Evolutionary conservation across 345 rosid species (phyloP).

Genomic region (Salix dunnii): DNA sequence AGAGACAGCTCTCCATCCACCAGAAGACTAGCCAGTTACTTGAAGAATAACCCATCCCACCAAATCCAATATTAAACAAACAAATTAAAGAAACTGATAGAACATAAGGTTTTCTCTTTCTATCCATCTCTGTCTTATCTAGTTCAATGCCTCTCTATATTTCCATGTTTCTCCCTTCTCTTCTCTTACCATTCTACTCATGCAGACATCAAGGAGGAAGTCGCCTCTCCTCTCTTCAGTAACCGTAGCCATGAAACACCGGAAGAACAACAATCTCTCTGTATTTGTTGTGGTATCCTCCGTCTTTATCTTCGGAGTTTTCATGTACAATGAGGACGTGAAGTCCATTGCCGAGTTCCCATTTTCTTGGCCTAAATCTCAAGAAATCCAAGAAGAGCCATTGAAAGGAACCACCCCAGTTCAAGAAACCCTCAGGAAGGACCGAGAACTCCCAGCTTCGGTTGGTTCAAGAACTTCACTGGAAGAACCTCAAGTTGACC

Average conservation of each 20-base stretch:
- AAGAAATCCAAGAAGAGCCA: conserved; percentile 36
- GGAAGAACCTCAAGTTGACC: conserved; percentile 21
- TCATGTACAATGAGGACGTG: conserved; percentile 35
- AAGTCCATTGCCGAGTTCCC: conserved; percentile 67
- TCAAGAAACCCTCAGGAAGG: conserved; percentile 39
- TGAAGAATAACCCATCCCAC: conserved; percentile 60
- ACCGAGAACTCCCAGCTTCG: conserved; percentile 11
- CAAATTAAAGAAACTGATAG: background rate
- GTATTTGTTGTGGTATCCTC: conserved; percentile 55
- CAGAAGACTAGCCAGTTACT: conserved; percentile 43
- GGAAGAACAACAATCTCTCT: conserved; percentile 58
- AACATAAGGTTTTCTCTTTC: conserved; percentile 1
- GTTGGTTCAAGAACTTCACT: conserved; percentile 33
- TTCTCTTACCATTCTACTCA: conserved; percentile 17
- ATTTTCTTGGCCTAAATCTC: conserved; percentile 52
- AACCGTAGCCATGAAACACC: conserved; percentile 58
- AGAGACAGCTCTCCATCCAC: conserved; percentile 50
- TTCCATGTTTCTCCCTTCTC: conserved; percentile 23
- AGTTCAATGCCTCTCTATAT: conserved; percentile 19
- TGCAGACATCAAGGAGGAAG: conserved; percentile 48
- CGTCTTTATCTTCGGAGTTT: conserved; percentile 54
- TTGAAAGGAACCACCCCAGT: conserved; percentile 14
- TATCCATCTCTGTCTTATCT: conserved; percentile 1
- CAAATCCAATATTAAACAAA: conserved; percentile 49
- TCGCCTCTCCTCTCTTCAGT: conserved; percentile 32